A percentile compares a stretch with the other conserved stretches of the same genome.
These are phyloP conservation scores for Tanacetum coccineum DNA, from an alignment of 129 eudicot genomes.

Conservation along the genomic window DNA sequence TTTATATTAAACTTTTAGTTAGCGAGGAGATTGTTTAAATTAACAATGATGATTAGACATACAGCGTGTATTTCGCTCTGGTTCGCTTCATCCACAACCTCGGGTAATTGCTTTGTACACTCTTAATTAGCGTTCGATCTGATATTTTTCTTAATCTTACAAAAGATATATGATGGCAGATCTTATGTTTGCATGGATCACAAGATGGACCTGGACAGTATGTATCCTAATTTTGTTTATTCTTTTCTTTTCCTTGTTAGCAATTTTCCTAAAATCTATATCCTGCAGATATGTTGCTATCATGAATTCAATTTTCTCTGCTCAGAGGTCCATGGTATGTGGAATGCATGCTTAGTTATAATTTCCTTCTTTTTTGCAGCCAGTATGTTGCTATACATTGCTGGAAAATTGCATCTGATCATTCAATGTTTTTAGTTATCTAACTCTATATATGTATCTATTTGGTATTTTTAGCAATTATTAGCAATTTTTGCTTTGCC, in stretches of 20 bases:
- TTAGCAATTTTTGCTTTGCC: neutral
- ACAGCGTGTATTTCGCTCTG: conserved; percentile 78
- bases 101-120: conserved; percentile 47
- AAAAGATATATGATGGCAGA: conserved; percentile 47
- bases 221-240: conserved; percentile 21
- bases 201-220: conserved; percentile 99
- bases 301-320: conserved; percentile 96
- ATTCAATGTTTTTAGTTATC: neutral
- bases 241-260: neutral
- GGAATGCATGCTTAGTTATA: neutral
- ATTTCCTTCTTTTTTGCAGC: neutral
- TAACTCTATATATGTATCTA: neutral
- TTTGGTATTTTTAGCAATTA: neutral
- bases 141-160: no score
- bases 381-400: conserved; percentile 3
- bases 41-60: conserved; percentile 59
- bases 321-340: conserved; percentile 83
- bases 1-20: neutral
- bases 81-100: conserved; percentile 84
- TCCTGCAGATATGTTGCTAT: conserved; percentile 83
- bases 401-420: neutral
- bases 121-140: no score
- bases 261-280: conserved; percentile 14
- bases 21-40: conserved; percentile 25
- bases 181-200: conserved; percentile 92